Evolutionary conservation across 2,329 filamentous ascomycete species (phyloP), one percentile per base, ranked within the genome.

Genomic region (Fusarium sp.): DNA sequence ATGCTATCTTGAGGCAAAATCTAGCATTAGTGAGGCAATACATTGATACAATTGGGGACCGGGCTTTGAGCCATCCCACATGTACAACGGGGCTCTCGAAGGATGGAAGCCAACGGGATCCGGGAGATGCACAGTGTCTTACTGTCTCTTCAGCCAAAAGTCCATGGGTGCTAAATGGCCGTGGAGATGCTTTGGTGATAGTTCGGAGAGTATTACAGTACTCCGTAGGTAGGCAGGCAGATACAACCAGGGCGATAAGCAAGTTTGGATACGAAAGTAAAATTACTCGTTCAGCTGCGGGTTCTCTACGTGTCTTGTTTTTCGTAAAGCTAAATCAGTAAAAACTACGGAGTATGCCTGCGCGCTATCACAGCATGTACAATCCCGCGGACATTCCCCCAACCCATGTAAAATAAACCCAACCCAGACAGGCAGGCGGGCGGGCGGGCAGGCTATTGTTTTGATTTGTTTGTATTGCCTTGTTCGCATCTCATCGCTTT

Each of bases 61-160:
- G 44, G 67, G 51, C 67, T 74, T 68, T 50, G 62, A 62, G 50
- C 69, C 51, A 55, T 75, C 59, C 50, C 57, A 28, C 51, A 41
- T 72, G 54, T 48, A 44, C 24, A 42, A 67, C 51, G 59, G 70
- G 60, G 45, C 36, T 59, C 32, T 66, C 57, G 65, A 62, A 67
- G 34, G 68, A 47, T 66, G 65, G 62, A 58, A 75, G 58, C 63
- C 68, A 61, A 62, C 73, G 66, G 70, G 56, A 75, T 66, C 42
- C 62, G 73, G 75, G 71, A 76, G 71, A 76, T 70, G 75, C 75
- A 76, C 69, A 73, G 75, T 75, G 75, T 48, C 52, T 62, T 63
- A 74, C 69, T 52, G 57, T 51, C 26, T 66, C 34, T 15, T 11
- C n/a, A 39, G 36, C 30, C n/a, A 34, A 32, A 32, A 28, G n/a